These are phyloP conservation scores for Thermoascus crustaceus DNA, from an alignment of 2,329 filamentous ascomycete species.

Conservation along the genomic window DNA sequence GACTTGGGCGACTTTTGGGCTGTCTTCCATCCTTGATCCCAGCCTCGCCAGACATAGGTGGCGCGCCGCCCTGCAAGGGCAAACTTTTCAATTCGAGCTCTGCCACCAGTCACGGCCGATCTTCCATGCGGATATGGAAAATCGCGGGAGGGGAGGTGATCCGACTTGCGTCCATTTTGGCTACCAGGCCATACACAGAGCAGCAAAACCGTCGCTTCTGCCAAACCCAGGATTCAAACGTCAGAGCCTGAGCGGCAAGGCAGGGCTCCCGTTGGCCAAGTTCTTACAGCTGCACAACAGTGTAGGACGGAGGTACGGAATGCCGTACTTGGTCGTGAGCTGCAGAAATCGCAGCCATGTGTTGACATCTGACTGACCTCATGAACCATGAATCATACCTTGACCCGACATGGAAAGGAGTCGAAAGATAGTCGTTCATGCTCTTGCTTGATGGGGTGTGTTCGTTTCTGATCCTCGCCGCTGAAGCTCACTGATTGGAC, in stretches of 20 bases:
- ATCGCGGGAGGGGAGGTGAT: background rate
- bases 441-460: too few species aligned
- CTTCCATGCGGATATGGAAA: background rate
- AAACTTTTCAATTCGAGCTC: background rate
- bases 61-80: slow-evolving; percentile 1
- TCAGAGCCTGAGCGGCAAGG: too few species aligned
- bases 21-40: background rate
- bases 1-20: too few species aligned
- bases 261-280: too few species aligned
- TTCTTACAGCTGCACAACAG: slow-evolving; percentile 1
- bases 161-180: background rate
- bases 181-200: background rate
- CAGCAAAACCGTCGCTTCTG: background rate
- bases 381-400: too few species aligned
- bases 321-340: too few species aligned
- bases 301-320: background rate
- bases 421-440: too few species aligned
- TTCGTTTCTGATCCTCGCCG: too few species aligned
- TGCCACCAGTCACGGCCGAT: background rate
- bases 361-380: slow-evolving; percentile 1
- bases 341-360: background rate
- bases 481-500: too few species aligned
- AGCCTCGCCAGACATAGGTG: background rate
- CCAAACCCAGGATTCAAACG: too few species aligned
- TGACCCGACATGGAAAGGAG: too few species aligned